Evolutionary conservation across 2,329 filamentous ascomycete genomes (phyloP).

Genomic region (Curvularia lunata): DNA sequence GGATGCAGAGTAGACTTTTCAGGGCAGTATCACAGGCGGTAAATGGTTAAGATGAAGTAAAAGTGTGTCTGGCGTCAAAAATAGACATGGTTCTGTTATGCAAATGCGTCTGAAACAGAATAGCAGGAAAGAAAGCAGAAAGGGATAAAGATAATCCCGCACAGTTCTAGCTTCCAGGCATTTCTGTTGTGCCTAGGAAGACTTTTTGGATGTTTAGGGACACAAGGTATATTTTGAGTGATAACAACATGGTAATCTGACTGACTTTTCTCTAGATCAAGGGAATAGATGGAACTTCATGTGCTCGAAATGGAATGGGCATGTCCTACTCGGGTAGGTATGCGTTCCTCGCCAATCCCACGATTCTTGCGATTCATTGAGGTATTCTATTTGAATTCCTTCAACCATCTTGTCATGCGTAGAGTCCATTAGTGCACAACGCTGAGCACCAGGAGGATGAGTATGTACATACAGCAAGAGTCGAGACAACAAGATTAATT

Average conservation of each 20-base stretch:
- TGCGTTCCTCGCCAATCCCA: not conserved
- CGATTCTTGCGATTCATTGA: not conserved
- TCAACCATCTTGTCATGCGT: not conserved
- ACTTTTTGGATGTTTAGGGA: not conserved
- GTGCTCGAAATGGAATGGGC: not conserved
- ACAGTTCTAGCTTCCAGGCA: not conserved
- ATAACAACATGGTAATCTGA: not conserved
- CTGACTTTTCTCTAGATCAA: not conserved
- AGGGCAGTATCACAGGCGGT: not conserved
- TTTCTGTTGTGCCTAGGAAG: not conserved
- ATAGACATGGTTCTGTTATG: no score
- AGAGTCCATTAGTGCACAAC: not conserved
- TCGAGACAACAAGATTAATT: not conserved
- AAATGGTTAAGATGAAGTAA: not conserved
- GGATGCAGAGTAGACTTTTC: not conserved
- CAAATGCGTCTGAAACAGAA: no score
- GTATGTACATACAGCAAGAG: not conserved
- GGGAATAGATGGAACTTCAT: not conserved
- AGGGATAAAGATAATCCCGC: no score
- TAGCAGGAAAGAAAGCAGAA: no score
- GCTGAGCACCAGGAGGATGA: not conserved
- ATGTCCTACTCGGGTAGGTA: not conserved
- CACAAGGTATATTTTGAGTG: not conserved
- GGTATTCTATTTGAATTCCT: not conserved
- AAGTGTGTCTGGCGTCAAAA: no score